Percentiles rank a stretch among this genome's conserved stretches.
phyloP scores from a whole-genome alignment of 1,284 basidiomycete genomes.

The Tilletia indica region DNA sequence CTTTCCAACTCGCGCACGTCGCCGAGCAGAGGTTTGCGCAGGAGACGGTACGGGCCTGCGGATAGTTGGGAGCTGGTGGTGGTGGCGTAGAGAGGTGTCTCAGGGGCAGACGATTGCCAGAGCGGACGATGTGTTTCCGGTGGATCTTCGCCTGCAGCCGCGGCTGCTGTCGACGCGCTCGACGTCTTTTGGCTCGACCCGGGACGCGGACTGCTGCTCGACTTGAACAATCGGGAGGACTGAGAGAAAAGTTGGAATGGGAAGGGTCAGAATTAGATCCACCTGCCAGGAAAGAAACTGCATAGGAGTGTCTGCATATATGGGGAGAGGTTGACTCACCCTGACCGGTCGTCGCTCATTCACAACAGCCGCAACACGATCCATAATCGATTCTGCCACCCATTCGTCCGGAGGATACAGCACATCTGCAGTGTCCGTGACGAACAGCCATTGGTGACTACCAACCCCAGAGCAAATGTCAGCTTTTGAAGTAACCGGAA shows the following conservation, averaged over 20 bases:
- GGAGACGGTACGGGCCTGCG: not conserved
- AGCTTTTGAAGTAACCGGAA: not conserved
- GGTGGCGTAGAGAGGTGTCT: slow-evolving; percentile 5
- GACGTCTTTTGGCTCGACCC: not conserved
- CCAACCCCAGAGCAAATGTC: not conserved
- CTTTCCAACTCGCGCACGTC: slow-evolving; percentile 16
- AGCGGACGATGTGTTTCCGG: not conserved
- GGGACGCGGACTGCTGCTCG: slow-evolving; percentile 20
- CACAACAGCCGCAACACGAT: slow-evolving; percentile 75
- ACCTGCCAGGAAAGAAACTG: too few species aligned
- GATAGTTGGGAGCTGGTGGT: not conserved
- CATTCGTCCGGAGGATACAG: slow-evolving; percentile 81
- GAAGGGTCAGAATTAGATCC: not conserved
- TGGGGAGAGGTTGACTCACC: not conserved
- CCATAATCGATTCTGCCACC: slow-evolving; percentile 81
- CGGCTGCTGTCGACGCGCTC: slow-evolving; percentile 20
- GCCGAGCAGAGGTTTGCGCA: not conserved
- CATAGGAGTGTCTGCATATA: too few species aligned
- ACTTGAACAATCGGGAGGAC: slow-evolving; percentile 6
- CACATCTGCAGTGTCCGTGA: slow-evolving; percentile 95
- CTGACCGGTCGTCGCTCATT: slow-evolving; percentile 58
- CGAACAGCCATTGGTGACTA: slow-evolving; percentile 98
- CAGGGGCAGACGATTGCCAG: slow-evolving; percentile 13
- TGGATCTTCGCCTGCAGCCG: not conserved
- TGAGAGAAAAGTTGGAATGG: not conserved